phyloP scores from a whole-genome alignment of 2,329 filamentous ascomycete genomes.

The Apiospora pterosperma region DNA sequence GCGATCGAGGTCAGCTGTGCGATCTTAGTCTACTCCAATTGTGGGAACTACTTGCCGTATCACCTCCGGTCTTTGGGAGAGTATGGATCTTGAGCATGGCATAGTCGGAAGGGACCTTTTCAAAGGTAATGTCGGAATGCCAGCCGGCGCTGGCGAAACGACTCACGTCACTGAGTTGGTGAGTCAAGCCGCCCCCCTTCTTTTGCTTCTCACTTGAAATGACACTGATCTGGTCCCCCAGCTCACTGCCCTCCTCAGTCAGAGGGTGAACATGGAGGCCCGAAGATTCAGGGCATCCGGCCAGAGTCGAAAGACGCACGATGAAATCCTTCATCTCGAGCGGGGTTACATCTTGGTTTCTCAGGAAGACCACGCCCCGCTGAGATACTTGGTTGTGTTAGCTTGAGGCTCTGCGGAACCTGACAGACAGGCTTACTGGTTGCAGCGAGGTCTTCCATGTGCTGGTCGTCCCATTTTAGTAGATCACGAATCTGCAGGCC shows the following conservation, averaged over 20 bases:
- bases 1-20: constrained; percentile 3
- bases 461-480: constrained; percentile 15
- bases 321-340: constrained; percentile 43
- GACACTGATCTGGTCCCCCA: constrained; percentile 53
- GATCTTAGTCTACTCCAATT: not conserved
- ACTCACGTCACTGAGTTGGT: constrained; percentile 47
- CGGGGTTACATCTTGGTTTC: constrained; percentile 42
- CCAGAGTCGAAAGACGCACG: constrained; percentile 37
- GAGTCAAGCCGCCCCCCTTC: constrained; percentile 49
- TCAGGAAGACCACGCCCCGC: constrained; percentile 47
- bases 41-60: constrained; percentile 27
- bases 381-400: constrained; percentile 33
- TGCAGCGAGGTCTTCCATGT: constrained; percentile 19
- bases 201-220: constrained; percentile 54
- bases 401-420: constrained; percentile 2
- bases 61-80: constrained; percentile 44
- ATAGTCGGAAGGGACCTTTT: constrained; percentile 50
- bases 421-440: constrained; percentile 17
- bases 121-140: constrained; percentile 54
- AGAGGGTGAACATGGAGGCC: constrained; percentile 53
- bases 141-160: constrained; percentile 45
- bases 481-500: constrained; percentile 29
- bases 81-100: constrained; percentile 48
- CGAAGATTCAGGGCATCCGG: constrained; percentile 45
- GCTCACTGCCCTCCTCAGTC: constrained; percentile 47